phyloP scores from a whole-genome alignment of 2,329 filamentous ascomycete species.

The Pseudodiploospora longispora region DNA sequence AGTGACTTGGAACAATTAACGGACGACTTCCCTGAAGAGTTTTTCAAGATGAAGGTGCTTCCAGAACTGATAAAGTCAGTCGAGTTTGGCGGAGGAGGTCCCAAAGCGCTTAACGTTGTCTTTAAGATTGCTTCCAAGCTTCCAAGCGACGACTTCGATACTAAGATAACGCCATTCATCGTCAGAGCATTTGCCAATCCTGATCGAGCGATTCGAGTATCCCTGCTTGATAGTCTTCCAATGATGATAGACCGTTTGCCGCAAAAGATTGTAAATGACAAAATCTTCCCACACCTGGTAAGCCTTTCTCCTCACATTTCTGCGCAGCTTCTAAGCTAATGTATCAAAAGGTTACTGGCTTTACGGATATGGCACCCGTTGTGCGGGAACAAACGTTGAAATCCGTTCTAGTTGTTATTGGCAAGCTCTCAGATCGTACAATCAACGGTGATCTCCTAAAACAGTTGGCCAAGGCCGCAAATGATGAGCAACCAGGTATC shows the following conservation, averaged over 20 bases:
- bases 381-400: conserved; percentile 95
- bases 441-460: conserved; percentile 90
- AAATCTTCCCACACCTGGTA: conserved; percentile 91
- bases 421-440: conserved; percentile 83
- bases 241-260: conserved; percentile 85
- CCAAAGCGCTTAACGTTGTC: conserved; percentile 79
- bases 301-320: background rate
- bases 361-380: conserved; percentile 82
- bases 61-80: conserved; percentile 96
- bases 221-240: conserved; percentile 78
- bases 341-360: conserved; percentile 66
- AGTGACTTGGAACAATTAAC: conserved; percentile 75
- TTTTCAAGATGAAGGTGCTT: conserved; percentile 94
- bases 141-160: conserved; percentile 80
- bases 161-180: conserved; percentile 75
- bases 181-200: conserved; percentile 84
- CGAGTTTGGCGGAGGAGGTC: conserved; percentile 94
- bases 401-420: conserved; percentile 77
- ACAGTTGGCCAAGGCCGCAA: conserved; percentile 89
- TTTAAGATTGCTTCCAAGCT: conserved; percentile 88
- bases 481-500: conserved; percentile 95
- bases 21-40: conserved; percentile 94
- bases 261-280: conserved; percentile 87
- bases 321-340: conserved; percentile 16
- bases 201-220: conserved; percentile 86